Percentiles rank a stretch among this genome's conserved stretches.
Evolutionary conservation across 805 yeast genomes (phyloP).

Genomic region (Starmerella ratchasimensis): DNA sequence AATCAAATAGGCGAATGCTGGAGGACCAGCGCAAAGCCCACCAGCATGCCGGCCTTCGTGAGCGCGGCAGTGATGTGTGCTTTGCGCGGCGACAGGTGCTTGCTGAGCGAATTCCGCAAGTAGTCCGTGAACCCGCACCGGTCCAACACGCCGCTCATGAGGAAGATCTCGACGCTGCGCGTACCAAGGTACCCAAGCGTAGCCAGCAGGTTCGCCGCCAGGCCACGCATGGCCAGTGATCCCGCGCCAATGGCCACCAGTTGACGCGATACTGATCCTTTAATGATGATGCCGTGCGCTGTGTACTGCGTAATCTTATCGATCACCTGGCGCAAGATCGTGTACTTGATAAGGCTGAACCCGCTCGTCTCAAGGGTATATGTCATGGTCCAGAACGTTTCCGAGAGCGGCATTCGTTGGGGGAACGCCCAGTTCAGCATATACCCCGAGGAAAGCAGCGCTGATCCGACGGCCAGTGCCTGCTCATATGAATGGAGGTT

Average conservation of each 20-base stretch:
- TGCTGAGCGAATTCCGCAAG: too few species aligned
- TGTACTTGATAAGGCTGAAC: slow-evolving; percentile 23
- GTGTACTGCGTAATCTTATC: too few species aligned
- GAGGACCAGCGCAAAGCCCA: background rate
- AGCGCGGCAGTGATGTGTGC: background rate
- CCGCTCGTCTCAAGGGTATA: slow-evolving; percentile 26
- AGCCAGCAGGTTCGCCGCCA: too few species aligned
- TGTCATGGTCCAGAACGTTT: slow-evolving; percentile 29
- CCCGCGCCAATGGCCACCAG: too few species aligned
- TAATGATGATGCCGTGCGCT: too few species aligned
- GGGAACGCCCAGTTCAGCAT: slow-evolving; percentile 23
- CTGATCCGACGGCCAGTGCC: slow-evolving; percentile 20
- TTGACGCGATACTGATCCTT: too few species aligned
- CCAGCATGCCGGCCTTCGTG: background rate
- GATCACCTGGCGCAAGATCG: too few species aligned
- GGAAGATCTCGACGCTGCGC: slow-evolving; percentile 3
- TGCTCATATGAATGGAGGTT: slow-evolving; percentile 19
- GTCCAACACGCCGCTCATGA: slow-evolving; percentile 3
- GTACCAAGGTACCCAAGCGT: slow-evolving; percentile 4
- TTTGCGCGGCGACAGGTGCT: slow-evolving; percentile 4
- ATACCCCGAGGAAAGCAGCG: slow-evolving; percentile 22
- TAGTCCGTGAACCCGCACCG: background rate
- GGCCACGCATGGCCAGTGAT: too few species aligned
- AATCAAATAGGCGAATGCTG: too few species aligned
- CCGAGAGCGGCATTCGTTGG: slow-evolving; percentile 25